phyloP scores from a whole-genome alignment of 805 yeast species.

The Ogataea wickerhamii region DNA sequence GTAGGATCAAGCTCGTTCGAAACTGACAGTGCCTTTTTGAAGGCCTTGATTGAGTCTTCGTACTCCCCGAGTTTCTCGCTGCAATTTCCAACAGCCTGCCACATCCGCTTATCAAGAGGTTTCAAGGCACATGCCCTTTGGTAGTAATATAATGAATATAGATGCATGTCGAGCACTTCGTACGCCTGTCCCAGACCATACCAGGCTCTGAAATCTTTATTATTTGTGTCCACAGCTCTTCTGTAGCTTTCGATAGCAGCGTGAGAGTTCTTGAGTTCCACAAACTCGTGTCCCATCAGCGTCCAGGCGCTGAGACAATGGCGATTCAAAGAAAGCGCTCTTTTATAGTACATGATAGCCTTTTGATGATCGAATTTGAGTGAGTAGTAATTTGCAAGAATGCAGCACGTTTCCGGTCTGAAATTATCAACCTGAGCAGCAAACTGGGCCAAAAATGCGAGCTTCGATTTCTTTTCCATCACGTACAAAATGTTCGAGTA shows the following conservation, averaged over 20 bases:
- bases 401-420: conserved; percentile 92
- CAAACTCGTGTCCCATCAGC: conserved; percentile 97
- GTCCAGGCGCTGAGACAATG: conserved; percentile 93
- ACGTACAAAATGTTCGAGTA: conserved; percentile 95
- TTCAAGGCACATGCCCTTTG: conserved; percentile 86
- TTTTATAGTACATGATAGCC: conserved; percentile 86
- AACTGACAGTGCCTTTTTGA: conserved; percentile 66
- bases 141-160: conserved; percentile 87
- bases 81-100: conserved; percentile 93
- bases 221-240: conserved; percentile 85
- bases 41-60: conserved; percentile 75
- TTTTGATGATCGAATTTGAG: conserved; percentile 90
- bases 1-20: conserved; percentile 48
- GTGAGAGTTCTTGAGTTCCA: conserved; percentile 91
- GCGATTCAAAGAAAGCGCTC: conserved; percentile 80
- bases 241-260: conserved; percentile 96
- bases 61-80: conserved; percentile 72
- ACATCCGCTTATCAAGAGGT: conserved; percentile 88
- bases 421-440: conserved; percentile 79
- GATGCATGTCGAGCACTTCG: conserved; percentile 92
- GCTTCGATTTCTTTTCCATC: conserved; percentile 81
- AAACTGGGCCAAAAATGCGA: conserved; percentile 82
- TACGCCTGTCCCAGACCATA: conserved; percentile 98
- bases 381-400: conserved; percentile 89
- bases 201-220: conserved; percentile 94